These are phyloP conservation scores for Colletotrichum sp. DNA, from an alignment of 2,329 filamentous ascomycete species.

Conservation along the genomic window DNA sequence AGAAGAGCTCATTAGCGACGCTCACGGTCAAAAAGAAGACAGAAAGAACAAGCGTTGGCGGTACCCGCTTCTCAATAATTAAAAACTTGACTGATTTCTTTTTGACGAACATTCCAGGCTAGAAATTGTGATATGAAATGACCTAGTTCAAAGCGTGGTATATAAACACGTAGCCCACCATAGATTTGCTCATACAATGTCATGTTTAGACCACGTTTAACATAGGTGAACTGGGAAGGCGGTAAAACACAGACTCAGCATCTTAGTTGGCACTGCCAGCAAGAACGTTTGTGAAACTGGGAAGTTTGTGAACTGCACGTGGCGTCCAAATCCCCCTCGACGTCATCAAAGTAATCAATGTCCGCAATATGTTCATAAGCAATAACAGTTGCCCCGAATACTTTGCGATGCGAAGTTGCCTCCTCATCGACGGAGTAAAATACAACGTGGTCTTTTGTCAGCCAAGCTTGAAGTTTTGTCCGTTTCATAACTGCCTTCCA, in stretches of 20 bases:
- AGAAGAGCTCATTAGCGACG: background rate
- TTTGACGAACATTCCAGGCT: background rate
- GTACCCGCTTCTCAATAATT: background rate
- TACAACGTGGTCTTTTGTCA: no score
- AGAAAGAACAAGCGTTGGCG: fast-evolving
- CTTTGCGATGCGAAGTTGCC: background rate
- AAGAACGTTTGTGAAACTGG: background rate
- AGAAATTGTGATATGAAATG: background rate
- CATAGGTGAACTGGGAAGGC: background rate
- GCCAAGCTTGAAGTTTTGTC: no score
- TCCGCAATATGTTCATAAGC: background rate
- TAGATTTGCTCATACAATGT: background rate
- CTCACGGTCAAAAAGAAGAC: background rate
- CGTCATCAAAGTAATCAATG: background rate
- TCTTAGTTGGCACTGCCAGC: background rate
- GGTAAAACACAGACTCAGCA: background rate
- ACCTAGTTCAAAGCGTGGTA: background rate
- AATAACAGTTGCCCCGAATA: background rate
- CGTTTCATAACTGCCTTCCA: no score
- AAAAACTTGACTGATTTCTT: background rate
- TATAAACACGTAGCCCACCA: background rate
- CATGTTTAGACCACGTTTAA: background rate
- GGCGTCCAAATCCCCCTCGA: background rate
- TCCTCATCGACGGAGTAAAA: no score
- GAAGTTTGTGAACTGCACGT: background rate